A percentile compares a stretch with the other conserved stretches of the same genome.
Conservation (phyloP, 148 eudicot genomes). For the Chenopodium quinoa region DNA sequence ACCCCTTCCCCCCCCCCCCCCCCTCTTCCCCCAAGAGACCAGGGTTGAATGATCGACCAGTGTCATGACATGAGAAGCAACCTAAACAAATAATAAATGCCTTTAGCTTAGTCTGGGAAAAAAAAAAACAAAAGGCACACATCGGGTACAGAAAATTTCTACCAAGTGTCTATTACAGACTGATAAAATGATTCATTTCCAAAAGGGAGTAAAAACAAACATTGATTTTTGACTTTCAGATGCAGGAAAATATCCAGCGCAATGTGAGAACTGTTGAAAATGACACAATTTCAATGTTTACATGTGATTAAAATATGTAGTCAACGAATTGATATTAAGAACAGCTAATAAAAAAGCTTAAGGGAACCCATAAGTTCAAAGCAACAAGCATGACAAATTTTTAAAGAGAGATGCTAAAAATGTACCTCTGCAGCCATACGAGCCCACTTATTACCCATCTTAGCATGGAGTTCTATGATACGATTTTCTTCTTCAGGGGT, state of each 20-base stretch:
- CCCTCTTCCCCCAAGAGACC: neutral
- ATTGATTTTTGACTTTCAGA: neutral
- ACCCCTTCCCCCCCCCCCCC: no score
- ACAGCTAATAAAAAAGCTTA: neutral
- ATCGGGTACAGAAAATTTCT: neutral
- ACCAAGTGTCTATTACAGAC: neutral
- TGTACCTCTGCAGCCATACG: constrained; percentile 88
- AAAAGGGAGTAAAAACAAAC: neutral
- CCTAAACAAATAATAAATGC: neutral
- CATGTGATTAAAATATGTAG: neutral
- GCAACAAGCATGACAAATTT: constrained; percentile 16
- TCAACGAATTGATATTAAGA: neutral
- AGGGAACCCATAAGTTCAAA: constrained; percentile 15
- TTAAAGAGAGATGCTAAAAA: neutral
- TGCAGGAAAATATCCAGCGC: neutral
- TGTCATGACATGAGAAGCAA: neutral
- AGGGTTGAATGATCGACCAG: neutral
- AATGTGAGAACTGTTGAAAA: neutral
- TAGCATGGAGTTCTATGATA: constrained; percentile 86
- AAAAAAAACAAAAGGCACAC: neutral
- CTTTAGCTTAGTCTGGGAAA: neutral
- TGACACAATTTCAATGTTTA: neutral
- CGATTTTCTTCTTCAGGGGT: constrained; percentile 70
- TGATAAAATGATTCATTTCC: neutral
- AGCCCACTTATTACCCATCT: constrained; percentile 98